Conservation (phyloP, 1,284 basidiomycete genomes). For the Marasmius tenuissimus region DNA sequence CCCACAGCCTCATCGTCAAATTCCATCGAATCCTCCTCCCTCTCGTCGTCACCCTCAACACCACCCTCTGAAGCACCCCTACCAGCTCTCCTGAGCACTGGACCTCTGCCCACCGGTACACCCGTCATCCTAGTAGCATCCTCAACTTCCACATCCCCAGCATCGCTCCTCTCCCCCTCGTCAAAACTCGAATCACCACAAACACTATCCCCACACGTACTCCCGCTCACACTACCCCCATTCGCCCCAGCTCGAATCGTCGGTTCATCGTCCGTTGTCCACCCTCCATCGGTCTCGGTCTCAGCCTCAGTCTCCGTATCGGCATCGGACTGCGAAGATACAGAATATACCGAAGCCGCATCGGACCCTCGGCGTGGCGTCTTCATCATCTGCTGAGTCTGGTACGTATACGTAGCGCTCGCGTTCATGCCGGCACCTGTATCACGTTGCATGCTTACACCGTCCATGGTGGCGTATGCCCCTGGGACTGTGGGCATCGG, state of each 20-base stretch:
- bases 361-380: conserved; percentile 23
- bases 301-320: conserved; percentile 45
- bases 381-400: conserved; percentile 10
- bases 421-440: neutral
- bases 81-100: no score
- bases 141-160: conserved; percentile 15
- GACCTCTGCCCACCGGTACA: no score
- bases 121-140: neutral
- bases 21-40: conserved; percentile 11
- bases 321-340: conserved; percentile 27
- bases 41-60: conserved; percentile 17
- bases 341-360: neutral
- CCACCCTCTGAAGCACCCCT: conserved; percentile 12
- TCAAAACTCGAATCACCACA: conserved; percentile 17
- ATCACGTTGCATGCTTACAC: neutral
- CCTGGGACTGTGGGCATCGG: conserved; percentile 6
- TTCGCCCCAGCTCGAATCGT: conserved; percentile 57
- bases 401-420: neutral
- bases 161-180: conserved; percentile 16
- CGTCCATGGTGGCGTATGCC: neutral
- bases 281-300: conserved; percentile 47
- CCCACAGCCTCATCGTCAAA: neutral
- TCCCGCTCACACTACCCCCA: conserved; percentile 20
- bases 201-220: conserved; percentile 17
- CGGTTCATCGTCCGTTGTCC: conserved; percentile 74